phyloP scores from a whole-genome alignment of 2,329 filamentous ascomycete genomes.

The Xylariaceae sp. region DNA sequence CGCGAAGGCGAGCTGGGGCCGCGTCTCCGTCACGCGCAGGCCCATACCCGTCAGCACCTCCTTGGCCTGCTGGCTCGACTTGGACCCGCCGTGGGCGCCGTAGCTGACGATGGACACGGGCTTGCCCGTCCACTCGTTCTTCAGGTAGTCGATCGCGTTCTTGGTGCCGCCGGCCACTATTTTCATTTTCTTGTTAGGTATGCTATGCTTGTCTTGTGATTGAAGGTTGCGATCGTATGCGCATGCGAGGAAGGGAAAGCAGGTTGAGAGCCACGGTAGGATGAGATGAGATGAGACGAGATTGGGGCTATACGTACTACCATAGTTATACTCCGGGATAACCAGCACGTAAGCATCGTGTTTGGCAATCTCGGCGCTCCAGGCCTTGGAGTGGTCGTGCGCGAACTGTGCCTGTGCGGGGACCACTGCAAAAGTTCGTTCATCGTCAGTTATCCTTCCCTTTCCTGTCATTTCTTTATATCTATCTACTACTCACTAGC shows the following conservation, averaged over 20 bases:
- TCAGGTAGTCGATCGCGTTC: conserved; percentile 59
- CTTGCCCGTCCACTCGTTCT: conserved; percentile 53
- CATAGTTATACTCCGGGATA: conserved; percentile 53
- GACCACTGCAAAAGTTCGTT: conserved; percentile 26
- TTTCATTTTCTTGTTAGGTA: background rate
- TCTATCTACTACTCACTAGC: conserved; percentile 8
- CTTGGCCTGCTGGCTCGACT: conserved; percentile 28
- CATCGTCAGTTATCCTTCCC: conserved; percentile 1
- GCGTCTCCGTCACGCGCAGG: conserved; percentile 28
- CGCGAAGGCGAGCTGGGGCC: conserved; percentile 28
- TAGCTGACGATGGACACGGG: conserved; percentile 49
- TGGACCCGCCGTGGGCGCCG: conserved; percentile 40
- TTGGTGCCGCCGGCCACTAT: conserved; percentile 46
- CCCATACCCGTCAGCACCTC: conserved; percentile 27
- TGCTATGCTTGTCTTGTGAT: too few relatives aligned
- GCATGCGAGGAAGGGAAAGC: background rate
- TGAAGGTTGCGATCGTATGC: too few relatives aligned
- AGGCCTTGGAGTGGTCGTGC: conserved; percentile 38
- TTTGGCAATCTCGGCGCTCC: conserved; percentile 39
- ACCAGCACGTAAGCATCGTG: conserved; percentile 46
- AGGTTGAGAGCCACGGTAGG: background rate
- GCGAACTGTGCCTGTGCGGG: conserved; percentile 33
- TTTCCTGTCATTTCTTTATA: background rate
- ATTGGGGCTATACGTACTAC: conserved; percentile 30
- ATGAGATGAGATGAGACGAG: too few relatives aligned